Evolutionary conservation across 2,329 filamentous ascomycete genomes (phyloP), one percentile per base, ranked within the genome.

Genomic region (Pseudopithomyces chartarum): DNA sequence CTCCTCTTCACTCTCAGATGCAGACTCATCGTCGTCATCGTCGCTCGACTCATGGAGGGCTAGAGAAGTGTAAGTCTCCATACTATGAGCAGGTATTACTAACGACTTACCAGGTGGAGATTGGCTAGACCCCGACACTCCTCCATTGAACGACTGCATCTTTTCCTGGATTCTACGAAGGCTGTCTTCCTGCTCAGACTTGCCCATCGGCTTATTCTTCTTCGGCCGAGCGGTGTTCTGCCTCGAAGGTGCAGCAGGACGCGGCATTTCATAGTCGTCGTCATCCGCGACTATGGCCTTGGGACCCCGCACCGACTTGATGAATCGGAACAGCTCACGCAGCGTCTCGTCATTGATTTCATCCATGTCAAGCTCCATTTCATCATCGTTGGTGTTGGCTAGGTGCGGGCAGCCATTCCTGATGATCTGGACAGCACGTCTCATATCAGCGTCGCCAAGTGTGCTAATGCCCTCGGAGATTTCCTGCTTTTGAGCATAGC

Each of bases 401-500:
- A 95, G 82, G 82, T 89, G 81, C 78, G 91, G 79, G 80, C 91
- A 76, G 64, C 96, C 94, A 62, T 86, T 87, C 74, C 96, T 92
- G 71, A 99, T 98, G 60, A 98, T 93, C 57, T 90, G 87, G 32
- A 97, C 91, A 0, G 94, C 92, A 64, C 87, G 86, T 48, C 88
- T 85, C 69, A 97, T 89, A 63, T 91, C 87, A n/a, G 83, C 81
- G 48, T 90, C 89, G 17, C 92, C 88, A 55, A 98, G 86, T 60
- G 88, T 88, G 66, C 89, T 90, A 61, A 97, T 95, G 13, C 90
- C 90, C 56, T 89, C 88, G 1, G 92, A 94, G 56, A 99, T 96
- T 63, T 93, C 86, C 56, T 95, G 91, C 81, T 98, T 98, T 78
- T 99, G 92, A 3, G 89, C 83, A 57, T 88, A 85, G 7, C 86